Evolutionary conservation across 202 grass and related monocot genomes (phyloP), one percentile per base, ranked within the genome.

Genomic region (Schoenoplectus tabernaemontani): DNA sequence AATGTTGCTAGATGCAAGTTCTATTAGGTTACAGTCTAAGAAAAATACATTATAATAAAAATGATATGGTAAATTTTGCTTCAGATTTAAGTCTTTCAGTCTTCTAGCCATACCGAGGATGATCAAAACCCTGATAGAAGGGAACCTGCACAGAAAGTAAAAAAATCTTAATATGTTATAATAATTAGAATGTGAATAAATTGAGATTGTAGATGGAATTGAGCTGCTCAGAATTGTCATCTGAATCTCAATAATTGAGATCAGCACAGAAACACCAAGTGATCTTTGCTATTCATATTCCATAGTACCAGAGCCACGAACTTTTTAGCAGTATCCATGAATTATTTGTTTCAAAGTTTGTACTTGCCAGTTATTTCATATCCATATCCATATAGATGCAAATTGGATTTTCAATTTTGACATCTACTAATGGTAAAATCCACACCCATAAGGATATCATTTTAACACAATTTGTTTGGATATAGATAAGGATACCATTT

Each of bases 51-150:
- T 20, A 54, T 2, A 54, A 75, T 56, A n/a, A 74, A 53, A 54
- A 37, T 54, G 24, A 56, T n/a, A 36, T 13, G 28, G 26, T 53
- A 30, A 47, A 56, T 34, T 15, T 16, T 56, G 70, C 28, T 51
- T 46, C 43, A 33, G 46, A 51, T 33, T n/a, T n/a, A n/a, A 33
- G 23, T 75, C 44, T 54, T 75, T 12, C 1, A 56, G 47, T 56
- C 70, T 84, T 58, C 84, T 94, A 97, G 17, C 88, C 81, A 79
- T 89, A 85, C 24, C 64, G 83, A 73, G 70, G 78, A 57, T 93
- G 88, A 62, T 96, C 91, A 84, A 99, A 99, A 76, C 90, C 89
- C 76, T 99, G 92, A 85, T 96, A 96, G 30, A 91, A 81, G 4
- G 96, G 96, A 82, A 90, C 92, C 96, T 99, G 88, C 79, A 86